Conservation (phyloP, 768 basidiomycete species). For the Suillus cothurnatus region DNA sequence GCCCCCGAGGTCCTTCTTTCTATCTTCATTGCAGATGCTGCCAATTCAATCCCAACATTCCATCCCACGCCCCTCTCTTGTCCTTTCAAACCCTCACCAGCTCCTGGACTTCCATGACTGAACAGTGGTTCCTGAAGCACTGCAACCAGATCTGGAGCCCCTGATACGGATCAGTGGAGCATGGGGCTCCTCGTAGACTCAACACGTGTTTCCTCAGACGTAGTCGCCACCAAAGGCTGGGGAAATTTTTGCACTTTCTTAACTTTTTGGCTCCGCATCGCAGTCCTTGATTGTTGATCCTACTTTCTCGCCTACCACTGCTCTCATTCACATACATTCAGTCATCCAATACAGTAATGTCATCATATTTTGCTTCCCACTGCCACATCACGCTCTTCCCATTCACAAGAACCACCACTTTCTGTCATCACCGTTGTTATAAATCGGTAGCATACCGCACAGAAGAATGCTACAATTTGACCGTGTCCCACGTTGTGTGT, state of each 20-base stretch:
- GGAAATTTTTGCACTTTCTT: not conserved
- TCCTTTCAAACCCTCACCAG: not conserved
- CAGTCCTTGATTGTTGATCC: not conserved
- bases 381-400: not conserved
- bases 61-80: conserved; percentile 15
- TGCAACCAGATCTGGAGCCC: conserved; percentile 1
- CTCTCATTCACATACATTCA: not conserved
- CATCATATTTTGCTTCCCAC: not conserved
- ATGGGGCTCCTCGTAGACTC: not conserved
- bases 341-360: not conserved
- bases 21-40: conserved; percentile 27
- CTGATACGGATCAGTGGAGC: not conserved
- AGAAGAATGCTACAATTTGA: not conserved
- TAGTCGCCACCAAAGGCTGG: not conserved
- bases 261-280: not conserved
- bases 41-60: conserved; percentile 18
- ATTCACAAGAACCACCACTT: not conserved
- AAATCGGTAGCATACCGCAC: not conserved
- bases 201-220: not conserved
- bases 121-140: conserved; percentile 5
- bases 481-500: not conserved
- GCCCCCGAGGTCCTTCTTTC: conserved; percentile 31
- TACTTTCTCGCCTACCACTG: not conserved
- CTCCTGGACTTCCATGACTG: conserved; percentile 1
- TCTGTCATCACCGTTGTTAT: not conserved